Base-by-base conservation (phyloP, 345 rosid genomes). In the Kandelia obovata region DNA sequence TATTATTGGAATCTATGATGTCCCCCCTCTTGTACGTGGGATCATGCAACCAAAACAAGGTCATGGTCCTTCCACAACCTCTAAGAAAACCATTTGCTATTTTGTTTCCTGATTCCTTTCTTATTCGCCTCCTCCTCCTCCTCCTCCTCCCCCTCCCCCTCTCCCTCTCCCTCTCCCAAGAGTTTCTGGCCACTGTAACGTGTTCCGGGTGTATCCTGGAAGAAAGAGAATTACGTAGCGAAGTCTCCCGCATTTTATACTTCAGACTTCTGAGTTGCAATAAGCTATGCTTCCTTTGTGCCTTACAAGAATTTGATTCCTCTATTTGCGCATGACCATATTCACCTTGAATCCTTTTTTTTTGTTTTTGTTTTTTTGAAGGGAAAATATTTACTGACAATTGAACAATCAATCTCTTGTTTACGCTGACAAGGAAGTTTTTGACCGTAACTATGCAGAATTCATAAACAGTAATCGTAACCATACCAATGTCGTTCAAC, bases 111-210 rank as follows among this genome's bases (percentile, higher is more conserved):
- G 49, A 25, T 59, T 9, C 23, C 51, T 37, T 37, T n/a, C 27
- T 57, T 30, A 8, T 25, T 21, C 21, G 21, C 21, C 21, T 21
- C 21, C 21, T 21, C 21, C 21, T 21, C 21, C 21, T 0, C 21
- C 21, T 21, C 21, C 21, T 0, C 21, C 21, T 21, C 21, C 21
- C 21, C 21, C 21, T 21, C 21, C 0, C 21, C 21, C 21, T 21
- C 21, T 21, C 21, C 21, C 21, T 21, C 21, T 21, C 21, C 11
- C 32, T 0, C 28, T 56, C 59, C 5, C 55, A 28, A 46, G 26
- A 19, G 23, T 68, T 63, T 62, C 61, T 37, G 31, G 52, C 60
- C 49, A 52, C 17, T 64, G 70, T 70, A 64, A 73, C 62, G 28
- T 17, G 52, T 26, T 62, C n/a, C 49, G 34, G 63, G 43, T 43